A percentile compares a stretch with the other conserved stretches of the same genome.
phyloP scores from a whole-genome alignment of 257 asterid species.

The Capsicum rhomboideum region DNA sequence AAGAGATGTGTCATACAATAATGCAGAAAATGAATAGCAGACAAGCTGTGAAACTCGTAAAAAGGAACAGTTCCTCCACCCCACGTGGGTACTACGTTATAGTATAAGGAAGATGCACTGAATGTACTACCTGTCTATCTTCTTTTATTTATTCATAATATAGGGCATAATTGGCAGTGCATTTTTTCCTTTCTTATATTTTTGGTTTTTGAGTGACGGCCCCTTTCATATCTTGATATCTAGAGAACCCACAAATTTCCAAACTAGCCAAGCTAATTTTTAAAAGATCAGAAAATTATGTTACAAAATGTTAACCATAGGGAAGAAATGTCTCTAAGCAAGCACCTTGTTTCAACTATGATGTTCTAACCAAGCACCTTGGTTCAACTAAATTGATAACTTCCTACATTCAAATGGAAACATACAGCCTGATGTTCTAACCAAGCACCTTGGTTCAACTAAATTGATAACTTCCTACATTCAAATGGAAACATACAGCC shows the following conservation, averaged over 20 bases:
- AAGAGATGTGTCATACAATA: not conserved
- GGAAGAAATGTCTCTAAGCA: not conserved
- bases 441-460: not conserved
- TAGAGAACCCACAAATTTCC: not conserved
- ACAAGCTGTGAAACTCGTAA: not conserved
- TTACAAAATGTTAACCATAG: not conserved
- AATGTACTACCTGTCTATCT: not conserved
- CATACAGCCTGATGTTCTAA: too few species aligned
- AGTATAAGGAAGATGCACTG: not conserved
- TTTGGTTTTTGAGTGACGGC: not conserved
- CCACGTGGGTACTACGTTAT: not conserved
- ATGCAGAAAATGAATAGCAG: not conserved
- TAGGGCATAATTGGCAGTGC: not conserved
- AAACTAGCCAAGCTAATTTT: not conserved
- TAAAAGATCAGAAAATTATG: not conserved
- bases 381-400: too few species aligned
- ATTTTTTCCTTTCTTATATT: not conserved
- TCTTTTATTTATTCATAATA: not conserved
- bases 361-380: too few species aligned
- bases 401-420: too few species aligned
- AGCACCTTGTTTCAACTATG: too few species aligned
- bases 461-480: not conserved
- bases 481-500: not conserved
- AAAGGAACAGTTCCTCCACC: not conserved
- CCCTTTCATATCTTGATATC: not conserved